Evolutionary conservation across 768 basidiomycete genomes (phyloP).

Genomic region (Tulasnella sp.): DNA sequence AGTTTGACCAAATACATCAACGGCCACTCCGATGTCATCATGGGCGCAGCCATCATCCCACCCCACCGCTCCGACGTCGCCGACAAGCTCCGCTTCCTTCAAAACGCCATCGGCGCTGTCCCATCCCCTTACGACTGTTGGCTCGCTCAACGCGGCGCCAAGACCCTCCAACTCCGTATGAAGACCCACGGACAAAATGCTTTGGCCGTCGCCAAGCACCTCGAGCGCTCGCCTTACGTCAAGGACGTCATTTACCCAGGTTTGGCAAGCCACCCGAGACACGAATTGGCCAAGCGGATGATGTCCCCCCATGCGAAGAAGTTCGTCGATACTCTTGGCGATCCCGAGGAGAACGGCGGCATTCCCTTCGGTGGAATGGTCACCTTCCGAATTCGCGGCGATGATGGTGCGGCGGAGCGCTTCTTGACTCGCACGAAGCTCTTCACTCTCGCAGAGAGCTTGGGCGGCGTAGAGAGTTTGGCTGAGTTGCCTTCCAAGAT

Average conservation of each 20-base stretch:
- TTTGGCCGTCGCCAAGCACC: slow-evolving; percentile 61
- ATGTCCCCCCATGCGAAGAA: slow-evolving; percentile 64
- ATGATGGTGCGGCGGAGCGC: slow-evolving; percentile 51
- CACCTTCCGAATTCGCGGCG: slow-evolving; percentile 55
- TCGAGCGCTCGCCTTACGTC: slow-evolving; percentile 56
- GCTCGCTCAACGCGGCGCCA: slow-evolving; percentile 85
- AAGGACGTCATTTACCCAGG: slow-evolving; percentile 85
- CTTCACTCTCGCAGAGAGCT: slow-evolving; percentile 79
- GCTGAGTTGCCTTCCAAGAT: slow-evolving; percentile 83
- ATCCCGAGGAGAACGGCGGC: slow-evolving; percentile 41
- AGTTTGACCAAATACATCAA: no score
- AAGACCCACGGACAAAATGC: slow-evolving; percentile 82
- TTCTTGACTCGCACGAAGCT: slow-evolving; percentile 64
- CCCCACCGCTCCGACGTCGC: slow-evolving; percentile 38
- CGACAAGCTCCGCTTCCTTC: slow-evolving; percentile 72
- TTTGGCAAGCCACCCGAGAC: slow-evolving; percentile 53
- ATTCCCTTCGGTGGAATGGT: slow-evolving; percentile 94
- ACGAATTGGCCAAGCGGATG: neutral
- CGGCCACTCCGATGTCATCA: slow-evolving; percentile 90
- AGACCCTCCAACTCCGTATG: slow-evolving; percentile 88
- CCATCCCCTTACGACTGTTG: slow-evolving; percentile 84
- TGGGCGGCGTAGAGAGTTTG: slow-evolving; percentile 90
- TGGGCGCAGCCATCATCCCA: slow-evolving; percentile 71
- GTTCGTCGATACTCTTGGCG: slow-evolving; percentile 50
- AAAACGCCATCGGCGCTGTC: slow-evolving; percentile 82